Conservation (phyloP, 2,329 filamentous ascomycete genomes). For the Rutstroemia sp. region DNA sequence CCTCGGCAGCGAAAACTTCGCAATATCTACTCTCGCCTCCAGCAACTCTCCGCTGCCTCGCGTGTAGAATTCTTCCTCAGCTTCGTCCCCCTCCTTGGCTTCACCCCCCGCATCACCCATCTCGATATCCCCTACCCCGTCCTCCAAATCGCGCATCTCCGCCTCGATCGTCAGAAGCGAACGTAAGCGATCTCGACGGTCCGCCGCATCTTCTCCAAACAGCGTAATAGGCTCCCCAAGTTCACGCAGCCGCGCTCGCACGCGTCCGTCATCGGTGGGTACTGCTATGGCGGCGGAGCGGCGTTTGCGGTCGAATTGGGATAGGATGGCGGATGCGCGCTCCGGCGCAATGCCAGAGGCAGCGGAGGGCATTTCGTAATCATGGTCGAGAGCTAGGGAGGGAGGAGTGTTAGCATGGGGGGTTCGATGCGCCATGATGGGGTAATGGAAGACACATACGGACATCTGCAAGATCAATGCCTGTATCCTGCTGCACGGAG, state of each 20-base stretch:
- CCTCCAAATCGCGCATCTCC: conserved; percentile 46
- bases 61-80: conserved; percentile 94
- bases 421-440: conserved; percentile 15
- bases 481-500: conserved; percentile 26
- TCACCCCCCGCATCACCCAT: conserved; percentile 49
- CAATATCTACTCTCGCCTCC: conserved; percentile 70
- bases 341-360: conserved; percentile 28
- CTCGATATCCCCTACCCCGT: conserved; percentile 51
- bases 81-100: conserved; percentile 56
- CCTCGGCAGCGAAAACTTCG: conserved; percentile 73
- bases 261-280: conserved; percentile 85
- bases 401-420: conserved; percentile 22
- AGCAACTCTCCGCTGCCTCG: conserved; percentile 69
- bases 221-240: conserved; percentile 90
- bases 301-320: conserved; percentile 84
- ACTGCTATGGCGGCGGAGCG: conserved; percentile 84
- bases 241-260: conserved; percentile 72
- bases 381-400: conserved; percentile 58
- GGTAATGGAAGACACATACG: conserved; percentile 40
- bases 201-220: conserved; percentile 82
- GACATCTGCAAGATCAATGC: conserved; percentile 54
- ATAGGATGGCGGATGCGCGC: conserved; percentile 29
- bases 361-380: conserved; percentile 50
- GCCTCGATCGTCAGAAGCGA: conserved; percentile 69
- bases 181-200: conserved; percentile 79